Evolutionary conservation across 2,329 filamentous ascomycete species (phyloP), one percentile per base, ranked within the genome.

Genomic region (Exophiala viscosa): DNA sequence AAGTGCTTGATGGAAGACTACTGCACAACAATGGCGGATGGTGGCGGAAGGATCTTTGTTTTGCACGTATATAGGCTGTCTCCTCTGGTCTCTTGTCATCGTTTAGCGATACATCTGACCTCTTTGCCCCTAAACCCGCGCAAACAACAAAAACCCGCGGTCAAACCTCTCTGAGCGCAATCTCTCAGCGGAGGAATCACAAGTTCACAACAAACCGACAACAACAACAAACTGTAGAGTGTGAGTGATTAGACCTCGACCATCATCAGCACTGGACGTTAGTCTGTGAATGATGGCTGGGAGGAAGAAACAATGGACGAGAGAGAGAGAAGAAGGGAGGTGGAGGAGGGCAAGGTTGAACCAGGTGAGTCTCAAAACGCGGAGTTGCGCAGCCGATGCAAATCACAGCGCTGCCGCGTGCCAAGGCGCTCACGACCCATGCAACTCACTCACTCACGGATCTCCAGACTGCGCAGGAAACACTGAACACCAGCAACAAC

Each of bases 391-490:
- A 23, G 46, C 14, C 14, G 17, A 41, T 35, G 35, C 47, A 44
- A 42, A 43, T 43, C 47, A 43, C 39, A 23, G n/a, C 23, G 23
- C 20, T n/a, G 47, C 17, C n/a, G 18, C 15, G 39, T 17, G 48
- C 41, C 48, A 50, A 45, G 48, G 17, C 42, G 41, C 41, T 23
- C 34, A 31, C 34, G 45, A 31, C 41, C 48, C n/a, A 45, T 39
- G 40, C 48, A 50, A 38, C 23, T 33, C 45, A 34, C 34, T 33
- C 41, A 34, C 34, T 45, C 48, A 33, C 41, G 50, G 52, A 45
- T 45, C 39, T 58, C 48, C 50, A 52, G 54, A 54, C 50, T 59
- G 56, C 56, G 56, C 50, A 56, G 56, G 53, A 56, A 35, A 53
- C 52, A 48, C 47, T 41, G 36, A 56, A 51, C 42, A 51, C 15